These are phyloP conservation scores for Aspergillus viridinutans DNA, from an alignment of 2,329 filamentous ascomycete species.

Conservation along the genomic window DNA sequence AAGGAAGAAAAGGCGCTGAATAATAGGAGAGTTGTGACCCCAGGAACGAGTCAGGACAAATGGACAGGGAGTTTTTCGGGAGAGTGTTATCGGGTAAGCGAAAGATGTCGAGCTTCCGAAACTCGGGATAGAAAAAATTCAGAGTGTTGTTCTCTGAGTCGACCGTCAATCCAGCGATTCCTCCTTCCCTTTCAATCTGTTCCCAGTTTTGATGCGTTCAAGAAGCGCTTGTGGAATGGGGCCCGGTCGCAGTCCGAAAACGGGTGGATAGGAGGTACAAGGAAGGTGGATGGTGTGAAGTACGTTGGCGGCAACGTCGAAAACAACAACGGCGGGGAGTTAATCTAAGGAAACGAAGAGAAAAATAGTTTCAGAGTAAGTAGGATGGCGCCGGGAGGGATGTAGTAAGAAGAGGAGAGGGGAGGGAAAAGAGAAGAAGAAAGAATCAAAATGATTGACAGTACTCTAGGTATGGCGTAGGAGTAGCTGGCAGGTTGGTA, in stretches of 20 bases:
- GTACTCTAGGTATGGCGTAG: neutral
- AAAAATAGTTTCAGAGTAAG: conserved; percentile 1
- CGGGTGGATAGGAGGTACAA: conserved; percentile 7
- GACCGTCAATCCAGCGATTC: conserved; percentile 1
- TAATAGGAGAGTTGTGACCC: conserved; percentile 6
- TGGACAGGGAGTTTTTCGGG: conserved; percentile 10
- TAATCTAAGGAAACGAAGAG: conserved; percentile 7
- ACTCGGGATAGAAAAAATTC: conserved; percentile 17
- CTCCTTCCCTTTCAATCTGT: neutral
- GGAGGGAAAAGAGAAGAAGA: neutral
- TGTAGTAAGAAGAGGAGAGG: conserved; percentile 1
- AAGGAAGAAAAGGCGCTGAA: conserved; percentile 4
- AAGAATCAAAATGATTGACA: neutral
- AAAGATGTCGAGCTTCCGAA: conserved; percentile 16
- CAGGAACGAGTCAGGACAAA: conserved; percentile 3
- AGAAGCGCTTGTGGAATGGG: conserved; percentile 7
- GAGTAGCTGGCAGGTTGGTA: neutral
- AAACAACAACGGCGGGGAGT: conserved; percentile 6
- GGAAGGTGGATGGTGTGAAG: neutral
- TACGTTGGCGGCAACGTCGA: neutral
- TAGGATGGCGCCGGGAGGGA: neutral
- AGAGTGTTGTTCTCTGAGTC: conserved; percentile 10
- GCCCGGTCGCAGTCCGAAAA: conserved; percentile 12
- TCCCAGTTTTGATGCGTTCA: neutral
- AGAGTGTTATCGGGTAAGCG: conserved; percentile 13